phyloP scores from a whole-genome alignment of 306 rosid genomes.

The Cotoneaster glaucophyllus region DNA sequence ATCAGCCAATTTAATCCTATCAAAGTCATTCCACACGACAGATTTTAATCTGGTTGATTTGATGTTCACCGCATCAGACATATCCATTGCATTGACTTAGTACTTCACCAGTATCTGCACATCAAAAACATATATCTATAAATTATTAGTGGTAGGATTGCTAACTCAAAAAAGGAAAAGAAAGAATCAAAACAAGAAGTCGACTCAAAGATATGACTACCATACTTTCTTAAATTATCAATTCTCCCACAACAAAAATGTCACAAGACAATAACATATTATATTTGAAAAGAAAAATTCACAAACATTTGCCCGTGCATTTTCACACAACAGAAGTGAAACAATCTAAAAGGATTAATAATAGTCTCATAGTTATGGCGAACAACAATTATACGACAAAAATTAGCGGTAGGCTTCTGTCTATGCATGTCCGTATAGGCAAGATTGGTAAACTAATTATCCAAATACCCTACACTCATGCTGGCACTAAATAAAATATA shows the following conservation, averaged over 20 bases:
- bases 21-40: conserved; percentile 97
- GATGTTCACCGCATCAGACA: conserved; percentile 81
- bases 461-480: neutral
- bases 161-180: neutral
- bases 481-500: neutral
- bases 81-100: conserved; percentile 68
- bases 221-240: neutral
- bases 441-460: neutral
- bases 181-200: neutral
- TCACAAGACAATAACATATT: neutral
- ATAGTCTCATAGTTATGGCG: neutral
- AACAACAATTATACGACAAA: neutral
- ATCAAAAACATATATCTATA: neutral
- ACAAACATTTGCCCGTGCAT: neutral
- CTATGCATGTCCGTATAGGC: neutral
- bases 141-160: neutral
- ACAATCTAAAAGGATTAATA: neutral
- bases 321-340: neutral
- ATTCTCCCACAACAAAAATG: neutral
- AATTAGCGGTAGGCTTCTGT: neutral
- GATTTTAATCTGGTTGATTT: conserved; percentile 92
- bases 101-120: conserved; percentile 27
- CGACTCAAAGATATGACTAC: neutral
- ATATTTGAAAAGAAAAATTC: neutral
- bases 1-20: conserved; percentile 84